A percentile compares a stretch with the other conserved stretches of the same genome.
Conservation (phyloP, 2,329 filamentous ascomycete species). For the Xylariales sp. region DNA sequence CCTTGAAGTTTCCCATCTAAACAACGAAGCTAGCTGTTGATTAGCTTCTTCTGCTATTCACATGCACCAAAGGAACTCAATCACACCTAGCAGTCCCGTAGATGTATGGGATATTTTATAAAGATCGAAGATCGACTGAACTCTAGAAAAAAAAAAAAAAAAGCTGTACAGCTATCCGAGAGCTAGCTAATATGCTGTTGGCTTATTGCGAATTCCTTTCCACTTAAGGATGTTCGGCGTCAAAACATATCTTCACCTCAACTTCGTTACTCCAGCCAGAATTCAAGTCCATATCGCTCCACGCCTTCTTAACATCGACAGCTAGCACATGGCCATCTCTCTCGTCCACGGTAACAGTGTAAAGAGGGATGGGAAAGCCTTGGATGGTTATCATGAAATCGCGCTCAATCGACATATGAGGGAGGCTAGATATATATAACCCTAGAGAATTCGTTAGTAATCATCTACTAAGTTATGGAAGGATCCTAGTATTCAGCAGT, state of each 20-base stretch:
- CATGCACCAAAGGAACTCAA: no score
- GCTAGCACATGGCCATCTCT: slow-evolving; percentile 72
- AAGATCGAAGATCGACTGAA: not conserved
- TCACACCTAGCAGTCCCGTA: not conserved
- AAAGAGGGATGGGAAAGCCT: slow-evolving; percentile 73
- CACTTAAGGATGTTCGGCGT: slow-evolving; percentile 50
- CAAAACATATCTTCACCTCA: slow-evolving; percentile 71
- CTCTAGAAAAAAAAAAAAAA: not conserved
- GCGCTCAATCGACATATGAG: slow-evolving; percentile 67
- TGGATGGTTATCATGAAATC: slow-evolving; percentile 81
- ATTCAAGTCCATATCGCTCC: slow-evolving; percentile 77
- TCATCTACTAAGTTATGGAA: not conserved
- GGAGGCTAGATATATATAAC: slow-evolving; percentile 79
- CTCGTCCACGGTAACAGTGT: slow-evolving; percentile 71
- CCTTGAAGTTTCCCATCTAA: not conserved
- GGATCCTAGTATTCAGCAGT: not conserved
- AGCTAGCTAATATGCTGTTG: not conserved
- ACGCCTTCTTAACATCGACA: slow-evolving; percentile 81
- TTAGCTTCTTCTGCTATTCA: no score
- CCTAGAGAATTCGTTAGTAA: slow-evolving; percentile 58
- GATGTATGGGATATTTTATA: not conserved
- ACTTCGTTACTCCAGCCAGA: slow-evolving; percentile 86
- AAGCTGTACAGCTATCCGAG: not conserved
- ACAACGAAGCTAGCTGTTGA: not conserved
- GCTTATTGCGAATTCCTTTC: not conserved